These are phyloP conservation scores for Bipolaris oryzae DNA, from an alignment of 2,329 filamentous ascomycete species.

Conservation along the genomic window DNA sequence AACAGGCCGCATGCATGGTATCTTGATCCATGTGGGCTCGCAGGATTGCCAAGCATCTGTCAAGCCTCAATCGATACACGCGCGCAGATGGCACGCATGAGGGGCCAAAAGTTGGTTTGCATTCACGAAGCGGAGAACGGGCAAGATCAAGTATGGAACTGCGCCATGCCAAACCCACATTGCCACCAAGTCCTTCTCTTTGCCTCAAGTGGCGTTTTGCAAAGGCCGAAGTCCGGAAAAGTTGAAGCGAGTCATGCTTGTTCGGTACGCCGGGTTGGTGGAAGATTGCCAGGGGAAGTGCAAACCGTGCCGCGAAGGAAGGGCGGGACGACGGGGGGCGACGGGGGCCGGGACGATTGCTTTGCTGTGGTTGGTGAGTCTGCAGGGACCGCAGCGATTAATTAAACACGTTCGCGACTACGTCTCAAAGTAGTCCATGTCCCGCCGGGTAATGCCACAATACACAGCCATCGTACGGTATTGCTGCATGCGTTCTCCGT, in stretches of 20 bases:
- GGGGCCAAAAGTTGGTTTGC: neutral
- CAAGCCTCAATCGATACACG: neutral
- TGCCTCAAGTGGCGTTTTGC: neutral
- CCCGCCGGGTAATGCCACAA: neutral
- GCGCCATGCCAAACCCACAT: neutral
- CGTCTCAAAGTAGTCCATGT: neutral
- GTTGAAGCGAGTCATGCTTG: neutral
- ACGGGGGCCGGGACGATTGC: neutral
- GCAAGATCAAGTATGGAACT: neutral
- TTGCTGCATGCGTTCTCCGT: neutral
- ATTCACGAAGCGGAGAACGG: neutral
- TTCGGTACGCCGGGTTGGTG: neutral
- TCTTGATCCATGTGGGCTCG: neutral
- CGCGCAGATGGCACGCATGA: neutral
- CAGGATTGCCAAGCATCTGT: neutral
- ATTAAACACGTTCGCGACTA: neutral
- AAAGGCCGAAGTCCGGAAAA: neutral
- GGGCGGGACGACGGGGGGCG: neutral
- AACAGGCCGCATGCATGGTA: neutral
- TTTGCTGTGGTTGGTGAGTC: neutral
- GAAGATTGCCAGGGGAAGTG: neutral
- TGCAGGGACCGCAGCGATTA: neutral
- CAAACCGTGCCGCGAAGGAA: neutral
- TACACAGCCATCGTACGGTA: neutral
- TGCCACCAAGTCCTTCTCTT: neutral